Conservation (phyloP, 768 basidiomycete species). For the Psilocybe cubensis region DNA sequence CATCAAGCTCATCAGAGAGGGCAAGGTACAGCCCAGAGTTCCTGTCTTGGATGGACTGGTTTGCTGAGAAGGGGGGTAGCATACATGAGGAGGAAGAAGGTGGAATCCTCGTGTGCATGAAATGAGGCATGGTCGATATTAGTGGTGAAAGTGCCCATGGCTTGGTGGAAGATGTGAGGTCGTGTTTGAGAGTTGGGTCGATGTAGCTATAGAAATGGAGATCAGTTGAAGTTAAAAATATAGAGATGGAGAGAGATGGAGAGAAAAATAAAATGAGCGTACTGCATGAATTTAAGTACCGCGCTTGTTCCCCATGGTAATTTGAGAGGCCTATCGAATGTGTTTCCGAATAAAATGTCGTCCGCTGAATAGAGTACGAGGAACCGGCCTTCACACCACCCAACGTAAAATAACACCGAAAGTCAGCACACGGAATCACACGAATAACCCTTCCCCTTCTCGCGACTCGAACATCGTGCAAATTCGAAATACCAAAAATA, state of each 20-base stretch:
- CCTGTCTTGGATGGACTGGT: constrained; percentile 54
- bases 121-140: constrained; percentile 81
- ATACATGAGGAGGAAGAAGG: constrained; percentile 11
- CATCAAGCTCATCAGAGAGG: constrained; percentile 6
- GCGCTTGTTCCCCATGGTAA: constrained; percentile 84
- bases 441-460: no score
- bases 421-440: background rate
- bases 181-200: constrained; percentile 86
- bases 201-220: constrained; percentile 59
- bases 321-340: constrained; percentile 77
- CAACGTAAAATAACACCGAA: background rate
- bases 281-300: constrained; percentile 85
- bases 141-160: constrained; percentile 93
- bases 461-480: no score
- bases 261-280: constrained; percentile 22
- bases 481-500: background rate
- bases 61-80: constrained; percentile 50
- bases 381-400: constrained; percentile 62
- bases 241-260: background rate
- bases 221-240: background rate
- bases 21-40: constrained; percentile 56
- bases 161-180: constrained; percentile 71
- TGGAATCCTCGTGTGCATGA: constrained; percentile 50
- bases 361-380: constrained; percentile 68
- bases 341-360: constrained; percentile 90